Conservation (phyloP, 192 early-diverging fungal species). For the Gryganskiella cystojenkinii region DNA sequence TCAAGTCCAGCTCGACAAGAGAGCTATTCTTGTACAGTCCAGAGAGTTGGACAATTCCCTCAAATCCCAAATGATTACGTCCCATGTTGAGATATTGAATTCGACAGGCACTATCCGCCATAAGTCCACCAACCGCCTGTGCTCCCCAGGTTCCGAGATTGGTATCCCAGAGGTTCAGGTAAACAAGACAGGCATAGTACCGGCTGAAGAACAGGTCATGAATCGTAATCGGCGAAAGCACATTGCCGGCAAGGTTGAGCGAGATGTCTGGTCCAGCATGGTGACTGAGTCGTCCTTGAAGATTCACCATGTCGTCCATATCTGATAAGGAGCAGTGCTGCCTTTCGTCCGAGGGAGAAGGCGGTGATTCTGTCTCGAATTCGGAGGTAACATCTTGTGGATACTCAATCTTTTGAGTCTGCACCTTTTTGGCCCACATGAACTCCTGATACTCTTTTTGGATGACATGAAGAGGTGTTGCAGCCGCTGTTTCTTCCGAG, state of each 20-base stretch:
- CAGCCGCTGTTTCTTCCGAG: too few species aligned
- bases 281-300: constrained; percentile 19
- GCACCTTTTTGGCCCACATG: too few species aligned
- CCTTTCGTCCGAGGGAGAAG: too few species aligned
- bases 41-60: constrained; percentile 35
- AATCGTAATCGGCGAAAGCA: constrained; percentile 32
- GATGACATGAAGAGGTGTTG: too few species aligned
- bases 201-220: constrained; percentile 48
- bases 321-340: too few species aligned
- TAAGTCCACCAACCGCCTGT: constrained; percentile 43
- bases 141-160: constrained; percentile 51
- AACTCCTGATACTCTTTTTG: too few species aligned
- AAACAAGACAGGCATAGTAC: constrained; percentile 27
- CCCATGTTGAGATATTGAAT: constrained; percentile 46
- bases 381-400: too few species aligned
- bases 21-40: constrained; percentile 45
- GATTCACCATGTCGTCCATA: constrained; percentile 12
- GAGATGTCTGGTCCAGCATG: constrained; percentile 28
- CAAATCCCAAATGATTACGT: constrained; percentile 40
- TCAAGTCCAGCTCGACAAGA: constrained; percentile 44
- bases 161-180: constrained; percentile 46
- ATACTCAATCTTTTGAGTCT: too few species aligned
- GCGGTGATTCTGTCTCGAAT: too few species aligned
- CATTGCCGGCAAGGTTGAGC: constrained; percentile 41
- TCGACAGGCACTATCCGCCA: constrained; percentile 40